Evolutionary conservation across 2,329 filamentous ascomycete genomes (phyloP), one percentile per base, ranked within the genome.

Genomic region (Neopestalotiopsis sp.): DNA sequence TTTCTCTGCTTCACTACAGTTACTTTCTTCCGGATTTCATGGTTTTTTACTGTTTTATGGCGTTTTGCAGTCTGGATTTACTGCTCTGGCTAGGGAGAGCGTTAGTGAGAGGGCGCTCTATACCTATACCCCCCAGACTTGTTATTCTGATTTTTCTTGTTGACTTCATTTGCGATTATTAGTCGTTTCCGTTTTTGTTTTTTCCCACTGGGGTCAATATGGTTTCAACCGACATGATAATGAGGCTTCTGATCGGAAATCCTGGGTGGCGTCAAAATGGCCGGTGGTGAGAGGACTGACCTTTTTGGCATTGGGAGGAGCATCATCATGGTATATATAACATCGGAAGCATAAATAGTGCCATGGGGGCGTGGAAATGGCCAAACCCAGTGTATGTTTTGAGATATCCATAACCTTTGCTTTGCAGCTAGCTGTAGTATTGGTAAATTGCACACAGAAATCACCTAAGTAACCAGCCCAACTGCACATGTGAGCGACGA

Each of bases 61-160:
- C 40, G 56, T 60, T 28, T 9, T 2, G 32, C 13, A 9, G 65
- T n/a, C n/a, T 40, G 34, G 34, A 42, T 20, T 57, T 34, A 45
- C 17, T n/a, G 66, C 20, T 67, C 45, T 67, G 42, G 42, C 17
- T 42, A 34, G 57, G 28, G 60, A 45, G 66, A 67, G 68, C 68
- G 68, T 62, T 65, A 67, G 68, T 67, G 68, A 69, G 68, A 61
- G 64, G 34, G 68, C 68, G 62, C 45, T 63, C 52, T 63, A 69
- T 61, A 66, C 68, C 52, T 63, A 69, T 66, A 66, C 68, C 65
- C 24, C 42, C 59, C 40, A 34, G 38, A 42, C n/a, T 42, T 63
- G 24, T 24, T 52, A 40, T 57, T 38, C 4, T 61, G 58, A 28
- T 17, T 40, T 66, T 40, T 34, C 7, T 63, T 30, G 12, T 66